Base-by-base conservation (phyloP, 345 rosid genomes). In the Gossypioides kirkii region DNA sequence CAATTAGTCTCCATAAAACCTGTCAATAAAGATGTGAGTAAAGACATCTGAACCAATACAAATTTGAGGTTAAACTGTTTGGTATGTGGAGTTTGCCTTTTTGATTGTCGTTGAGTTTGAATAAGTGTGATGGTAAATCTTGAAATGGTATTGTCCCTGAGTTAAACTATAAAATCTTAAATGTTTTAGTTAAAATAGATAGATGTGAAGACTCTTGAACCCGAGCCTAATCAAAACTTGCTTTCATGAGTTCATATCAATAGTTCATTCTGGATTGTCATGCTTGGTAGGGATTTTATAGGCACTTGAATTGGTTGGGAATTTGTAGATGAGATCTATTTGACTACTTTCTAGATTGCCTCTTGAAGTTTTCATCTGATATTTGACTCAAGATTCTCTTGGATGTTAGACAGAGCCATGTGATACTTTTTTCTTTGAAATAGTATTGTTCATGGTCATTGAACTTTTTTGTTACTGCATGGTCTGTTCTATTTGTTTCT, bases 401-500 rank as follows among this genome's bases (percentile, higher is more conserved):
- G n/a, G 42, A 52, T 8, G 49, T 60, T 10, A 23, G 28, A 22
- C 13, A 32, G 4, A 53, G 2, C 12, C 67, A 25, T 47, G 20
- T 46, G 65, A 2, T 64, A 13, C 71, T 70, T 20, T 18, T 18
- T 61, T 52, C 47, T 55, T 43, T 60, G 36, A 32, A 13, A 28
- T 74, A 9, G 20, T 70, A 49, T 41, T 72, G 6, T 50, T 75
- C 45, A 28, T 54, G 14, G 65, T 13, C 38, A 8, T 58, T 71
- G 43, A 56, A 71, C 72, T 76, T 26, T 66, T 6, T 74, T 54
- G 47, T 68, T 64, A 60, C 54, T 42, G 64, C 53, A 41, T 47
- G 69, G 59, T 26, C 10, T 65, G 45, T 67, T 22, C 74, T 74
- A 2, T 47, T 72, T 72, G 62, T 68, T 77, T 80, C 74, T 83